Base-by-base conservation (phyloP, 139 green algal genomes). In the Tetraselmis chui region DNA sequence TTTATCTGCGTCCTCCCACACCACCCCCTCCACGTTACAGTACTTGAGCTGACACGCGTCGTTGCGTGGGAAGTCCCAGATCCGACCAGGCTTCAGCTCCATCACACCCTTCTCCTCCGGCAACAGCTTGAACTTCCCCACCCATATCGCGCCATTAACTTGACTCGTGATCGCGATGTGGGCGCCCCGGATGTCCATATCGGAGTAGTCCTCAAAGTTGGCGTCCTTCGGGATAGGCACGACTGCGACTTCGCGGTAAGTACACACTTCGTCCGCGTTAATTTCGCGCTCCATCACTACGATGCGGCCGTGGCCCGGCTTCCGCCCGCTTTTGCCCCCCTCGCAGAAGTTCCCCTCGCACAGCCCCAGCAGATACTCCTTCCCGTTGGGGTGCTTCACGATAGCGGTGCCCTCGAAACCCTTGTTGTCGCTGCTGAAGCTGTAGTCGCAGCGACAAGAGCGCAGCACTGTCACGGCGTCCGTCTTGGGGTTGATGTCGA, bases 11-110 rank as follows among this genome's bases (percentile, higher is more conserved):
- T 91, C 88, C 0, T 90, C 59, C 84, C 84, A 91, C 59, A 83
- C 75, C 30, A 91, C 83, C 1, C 88, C 88, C 80, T 90, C 88
- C 26, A 84, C 83, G 58, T 90, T 91, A 79, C 88, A 91, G 81
- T 90, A 91, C 0, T 87, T 83, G 18, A 83, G 82, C 74, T 83
- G 76, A 76, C 86, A 89, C 31, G 86, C 79, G 59, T 86, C 76
- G 81, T 88, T 76, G 23, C 87, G 59, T 0, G 87, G 87, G 31
- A 90, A 83, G 67, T 90, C 45, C 45, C 45, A 67, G 45, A 67
- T 67, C 11, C 45, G 45, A 18, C 45, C 45, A 18, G 45, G 18
- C 45, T 67, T 67, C 11, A 67, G 80, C 75, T 82, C 84, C 5
- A 84, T 23, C 1, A 75, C 23, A 29, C 85, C 85, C 26, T 83